Conservation (phyloP, 2,329 filamentous ascomycete species). For the Cryphonectria japonica region DNA sequence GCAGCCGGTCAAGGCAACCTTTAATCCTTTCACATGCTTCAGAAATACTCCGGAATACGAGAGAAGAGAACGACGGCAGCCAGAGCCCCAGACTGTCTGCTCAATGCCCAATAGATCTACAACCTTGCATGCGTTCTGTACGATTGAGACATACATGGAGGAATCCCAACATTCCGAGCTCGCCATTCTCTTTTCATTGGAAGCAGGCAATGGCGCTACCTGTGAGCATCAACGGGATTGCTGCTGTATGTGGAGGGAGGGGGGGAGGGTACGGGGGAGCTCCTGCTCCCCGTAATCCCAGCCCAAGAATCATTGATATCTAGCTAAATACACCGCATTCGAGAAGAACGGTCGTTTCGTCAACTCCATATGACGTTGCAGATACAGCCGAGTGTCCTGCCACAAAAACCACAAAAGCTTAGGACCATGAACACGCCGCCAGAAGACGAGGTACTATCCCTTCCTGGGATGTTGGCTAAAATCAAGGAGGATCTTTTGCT, state of each 20-base stretch:
- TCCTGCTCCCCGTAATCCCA: not conserved
- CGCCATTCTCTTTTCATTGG: not conserved
- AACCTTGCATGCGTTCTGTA: not conserved
- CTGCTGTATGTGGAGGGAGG: not conserved
- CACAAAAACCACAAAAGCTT: conserved; percentile 7
- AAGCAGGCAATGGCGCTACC: not conserved
- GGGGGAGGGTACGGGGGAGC: no score
- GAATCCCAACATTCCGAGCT: not conserved
- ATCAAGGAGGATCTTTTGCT: conserved; percentile 45
- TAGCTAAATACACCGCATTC: not conserved
- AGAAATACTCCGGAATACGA: not conserved
- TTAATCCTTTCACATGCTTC: not conserved
- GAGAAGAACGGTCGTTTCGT: not conserved
- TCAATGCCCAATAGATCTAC: not conserved
- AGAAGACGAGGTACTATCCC: conserved; percentile 33
- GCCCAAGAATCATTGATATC: not conserved
- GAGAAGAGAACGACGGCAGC: not conserved
- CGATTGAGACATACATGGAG: not conserved
- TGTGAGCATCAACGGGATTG: not conserved
- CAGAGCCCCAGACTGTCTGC: not conserved
- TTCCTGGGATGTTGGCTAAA: conserved; percentile 46
- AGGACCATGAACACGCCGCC: conserved; percentile 25
- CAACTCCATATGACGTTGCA: not conserved
- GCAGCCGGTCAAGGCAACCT: conserved; percentile 8
- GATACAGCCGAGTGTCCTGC: not conserved